A percentile compares a stretch with the other conserved stretches of the same genome.
Evolutionary conservation across 1,284 basidiomycete species (phyloP).

Genomic region (Leccinum discolor): DNA sequence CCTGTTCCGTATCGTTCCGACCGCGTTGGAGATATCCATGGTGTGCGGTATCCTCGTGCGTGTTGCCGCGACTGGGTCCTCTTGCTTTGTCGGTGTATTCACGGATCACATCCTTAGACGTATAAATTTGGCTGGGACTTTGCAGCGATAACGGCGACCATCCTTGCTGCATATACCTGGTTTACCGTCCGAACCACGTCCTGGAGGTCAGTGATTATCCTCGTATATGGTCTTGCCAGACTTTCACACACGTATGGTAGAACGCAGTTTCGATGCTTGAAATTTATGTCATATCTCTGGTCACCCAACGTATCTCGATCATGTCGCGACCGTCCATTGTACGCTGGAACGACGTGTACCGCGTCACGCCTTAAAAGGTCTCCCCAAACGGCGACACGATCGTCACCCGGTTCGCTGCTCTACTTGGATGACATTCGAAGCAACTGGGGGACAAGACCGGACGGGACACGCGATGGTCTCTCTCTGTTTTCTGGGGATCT

Average conservation of each 20-base stretch:
- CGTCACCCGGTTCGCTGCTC: no score
- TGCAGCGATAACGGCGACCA: slow-evolving; percentile 85
- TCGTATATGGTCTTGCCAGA: neutral
- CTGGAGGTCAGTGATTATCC: slow-evolving; percentile 67
- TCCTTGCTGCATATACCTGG: slow-evolving; percentile 94
- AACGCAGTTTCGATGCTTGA: slow-evolving; percentile 75
- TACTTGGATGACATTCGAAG: no score
- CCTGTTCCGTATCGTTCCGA: slow-evolving; percentile 94
- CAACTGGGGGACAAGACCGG: no score
- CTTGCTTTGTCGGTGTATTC: neutral
- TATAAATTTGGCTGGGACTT: slow-evolving; percentile 99
- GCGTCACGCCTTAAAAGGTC: no score
- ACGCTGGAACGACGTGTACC: no score
- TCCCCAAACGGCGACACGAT: no score
- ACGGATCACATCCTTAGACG: slow-evolving; percentile 50
- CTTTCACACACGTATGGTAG: slow-evolving; percentile 41
- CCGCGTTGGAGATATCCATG: slow-evolving; percentile 93
- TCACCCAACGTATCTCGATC: no score
- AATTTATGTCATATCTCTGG: no score
- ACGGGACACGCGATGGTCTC: no score
- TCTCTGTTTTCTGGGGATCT: no score
- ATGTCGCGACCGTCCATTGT: no score
- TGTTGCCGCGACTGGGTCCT: neutral
- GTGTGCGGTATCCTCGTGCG: slow-evolving; percentile 94
- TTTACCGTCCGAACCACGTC: slow-evolving; percentile 96